These are phyloP conservation scores for Diaporthe caulivora DNA, from an alignment of 2,329 filamentous ascomycete genomes.

Conservation along the genomic window DNA sequence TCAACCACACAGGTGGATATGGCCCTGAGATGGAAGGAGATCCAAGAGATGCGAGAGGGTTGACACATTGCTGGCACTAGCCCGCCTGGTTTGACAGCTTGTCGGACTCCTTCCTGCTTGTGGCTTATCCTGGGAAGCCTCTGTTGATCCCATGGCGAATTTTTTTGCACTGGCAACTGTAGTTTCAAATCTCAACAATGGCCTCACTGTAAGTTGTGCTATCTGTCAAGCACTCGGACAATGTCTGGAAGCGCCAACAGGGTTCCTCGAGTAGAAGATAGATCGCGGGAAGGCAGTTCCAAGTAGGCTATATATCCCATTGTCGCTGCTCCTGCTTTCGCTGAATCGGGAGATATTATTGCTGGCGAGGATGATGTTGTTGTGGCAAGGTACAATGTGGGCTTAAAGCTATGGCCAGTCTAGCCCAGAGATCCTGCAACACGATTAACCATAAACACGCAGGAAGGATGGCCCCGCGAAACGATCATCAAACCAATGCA, in stretches of 20 bases:
- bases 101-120: not conserved
- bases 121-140: not conserved
- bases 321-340: not conserved
- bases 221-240: not conserved
- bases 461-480: not conserved
- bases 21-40: not conserved
- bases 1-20: not conserved
- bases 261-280: not conserved
- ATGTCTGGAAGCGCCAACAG: not conserved
- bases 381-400: not conserved
- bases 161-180: no score
- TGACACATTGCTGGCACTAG: not conserved
- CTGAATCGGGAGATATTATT: not conserved
- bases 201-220: no score
- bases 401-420: not conserved
- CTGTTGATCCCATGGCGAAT: not conserved
- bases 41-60: not conserved
- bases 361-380: not conserved
- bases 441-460: not conserved
- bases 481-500: slow-evolving; percentile 20
- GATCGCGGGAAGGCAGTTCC: not conserved
- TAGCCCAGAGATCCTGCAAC: not conserved
- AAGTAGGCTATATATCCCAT: not conserved
- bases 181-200: not conserved
- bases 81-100: not conserved